Base-by-base conservation (phyloP, 352 stramenopile species). In the Peronospora belbahrii region DNA sequence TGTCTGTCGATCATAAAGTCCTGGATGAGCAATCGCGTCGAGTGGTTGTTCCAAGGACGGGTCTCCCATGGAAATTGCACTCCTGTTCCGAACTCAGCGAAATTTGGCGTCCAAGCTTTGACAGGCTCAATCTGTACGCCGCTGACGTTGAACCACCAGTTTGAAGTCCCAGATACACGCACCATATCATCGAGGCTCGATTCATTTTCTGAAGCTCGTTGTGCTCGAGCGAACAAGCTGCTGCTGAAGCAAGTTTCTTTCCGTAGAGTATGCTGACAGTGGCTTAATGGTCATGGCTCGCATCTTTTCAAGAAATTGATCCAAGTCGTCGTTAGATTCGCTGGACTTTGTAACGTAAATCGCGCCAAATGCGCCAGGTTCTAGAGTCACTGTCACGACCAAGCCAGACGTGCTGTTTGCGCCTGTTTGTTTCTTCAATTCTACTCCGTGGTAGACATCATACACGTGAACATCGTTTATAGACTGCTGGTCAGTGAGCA, bases 61-160 rank as follows among this genome's bases (percentile, higher is more conserved):
- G 65, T 37, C 34, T 94, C 80, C 80, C 83, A 92, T 5, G 80
- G 80, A 40, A 92, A 94, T 49, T 92, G 83, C 35, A 94, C 81
- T 10, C 81, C 83, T 0, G 66, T 70, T 18, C 81, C 81, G 22
- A 74, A 87, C 15, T 77, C 36, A 19, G 46, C 41, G 27, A 59
- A 71, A 13, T 62, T 76, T 1, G 81, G 81, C 0, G 79, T 93
- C 81, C 78, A 90, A 20, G 55, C 52, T 2, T 46, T 41, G 3
- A 89, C 81, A 9, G 81, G 81, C 36, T 93, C 81, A 35, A 93
- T 88, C 50, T 89, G 74, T 33, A 93, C 76, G 24, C 74, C 76
- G 25, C 59, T 77, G 19, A 88, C 78, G 33, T 85, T 88, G 50
- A 93, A 93, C 70, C 70, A 86, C 81, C 81, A 93, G 25, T 62